A percentile compares a stretch with the other conserved stretches of the same genome.
These are phyloP conservation scores for Penstemon davidsonii DNA, from an alignment of 257 asterid genomes.

Conservation along the genomic window DNA sequence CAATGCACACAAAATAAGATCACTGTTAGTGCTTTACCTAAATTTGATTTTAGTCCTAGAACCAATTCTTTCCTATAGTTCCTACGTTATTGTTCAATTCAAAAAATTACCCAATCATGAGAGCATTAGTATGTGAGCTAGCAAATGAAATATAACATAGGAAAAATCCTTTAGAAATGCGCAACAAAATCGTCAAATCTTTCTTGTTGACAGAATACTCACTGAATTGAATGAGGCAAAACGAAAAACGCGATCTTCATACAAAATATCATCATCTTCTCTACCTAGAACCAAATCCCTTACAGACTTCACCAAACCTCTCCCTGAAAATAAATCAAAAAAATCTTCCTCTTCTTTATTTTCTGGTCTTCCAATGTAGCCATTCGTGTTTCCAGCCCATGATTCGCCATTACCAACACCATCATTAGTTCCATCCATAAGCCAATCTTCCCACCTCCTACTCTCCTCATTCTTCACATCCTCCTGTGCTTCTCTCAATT, in stretches of 20 bases:
- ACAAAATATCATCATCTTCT: constrained; percentile 87
- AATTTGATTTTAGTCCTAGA: background rate
- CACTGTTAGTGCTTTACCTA: background rate
- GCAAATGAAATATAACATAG: too few species aligned
- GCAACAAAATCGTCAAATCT: too few species aligned
- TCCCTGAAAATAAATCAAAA: constrained; percentile 49
- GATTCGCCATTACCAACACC: constrained; percentile 27
- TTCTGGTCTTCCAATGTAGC: constrained; percentile 37
- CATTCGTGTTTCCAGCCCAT: constrained; percentile 59
- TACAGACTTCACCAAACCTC: constrained; percentile 78
- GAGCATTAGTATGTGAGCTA: too few species aligned
- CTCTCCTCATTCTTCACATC: constrained; percentile 81
- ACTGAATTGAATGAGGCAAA: constrained; percentile 90
- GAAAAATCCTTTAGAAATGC: too few species aligned
- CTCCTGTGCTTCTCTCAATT: constrained; percentile 90
- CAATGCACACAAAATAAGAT: constrained; percentile 1
- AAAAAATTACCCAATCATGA: too few species aligned
- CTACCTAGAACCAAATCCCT: constrained; percentile 70
- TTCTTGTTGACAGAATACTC: constrained; percentile 25
- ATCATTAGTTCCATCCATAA: constrained; percentile 42
- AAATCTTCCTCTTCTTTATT: constrained; percentile 50
- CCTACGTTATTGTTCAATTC: too few species aligned
- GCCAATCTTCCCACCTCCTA: constrained; percentile 97
- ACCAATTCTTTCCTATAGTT: constrained; percentile 3
- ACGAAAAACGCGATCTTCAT: constrained; percentile 89